These are phyloP conservation scores for Colletotrichum sp. DNA, from an alignment of 2,329 filamentous ascomycete genomes.

Conservation along the genomic window DNA sequence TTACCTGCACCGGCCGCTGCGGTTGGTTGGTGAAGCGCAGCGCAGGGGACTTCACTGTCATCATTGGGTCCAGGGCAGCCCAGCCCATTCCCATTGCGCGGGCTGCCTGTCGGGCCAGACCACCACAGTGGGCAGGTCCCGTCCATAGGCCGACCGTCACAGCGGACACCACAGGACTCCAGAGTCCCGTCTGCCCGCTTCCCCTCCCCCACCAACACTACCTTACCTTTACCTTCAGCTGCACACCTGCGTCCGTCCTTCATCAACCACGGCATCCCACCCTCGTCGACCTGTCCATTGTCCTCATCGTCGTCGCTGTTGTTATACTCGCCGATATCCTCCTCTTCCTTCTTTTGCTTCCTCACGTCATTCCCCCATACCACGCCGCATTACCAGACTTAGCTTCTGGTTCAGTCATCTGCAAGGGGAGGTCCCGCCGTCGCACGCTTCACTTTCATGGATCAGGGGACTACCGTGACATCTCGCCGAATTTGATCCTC, in stretches of 20 bases:
- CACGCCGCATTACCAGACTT: background rate
- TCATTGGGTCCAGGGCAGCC: background rate
- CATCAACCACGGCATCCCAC: background rate
- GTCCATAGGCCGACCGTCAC: background rate
- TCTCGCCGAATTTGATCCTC: background rate
- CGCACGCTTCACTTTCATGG: slow-evolving; percentile 11
- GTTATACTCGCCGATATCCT: background rate
- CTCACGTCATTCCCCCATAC: background rate
- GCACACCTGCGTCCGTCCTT: background rate
- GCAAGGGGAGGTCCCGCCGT: background rate
- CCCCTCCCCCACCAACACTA: background rate
- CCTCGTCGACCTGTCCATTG: background rate
- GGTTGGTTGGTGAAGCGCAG: background rate
- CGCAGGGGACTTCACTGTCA: background rate
- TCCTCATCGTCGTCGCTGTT: background rate
- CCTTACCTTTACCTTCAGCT: background rate
- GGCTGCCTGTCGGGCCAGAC: background rate
- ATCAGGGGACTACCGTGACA: background rate
- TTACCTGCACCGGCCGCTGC: background rate
- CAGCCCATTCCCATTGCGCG: background rate
- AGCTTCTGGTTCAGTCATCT: background rate
- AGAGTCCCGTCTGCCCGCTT: background rate
- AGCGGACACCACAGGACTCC: background rate
- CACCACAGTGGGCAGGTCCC: background rate
- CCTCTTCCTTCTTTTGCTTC: background rate